Evolutionary conservation across 208 protist genomes (phyloP).

Genomic region (Leishmania guyanensis): DNA sequence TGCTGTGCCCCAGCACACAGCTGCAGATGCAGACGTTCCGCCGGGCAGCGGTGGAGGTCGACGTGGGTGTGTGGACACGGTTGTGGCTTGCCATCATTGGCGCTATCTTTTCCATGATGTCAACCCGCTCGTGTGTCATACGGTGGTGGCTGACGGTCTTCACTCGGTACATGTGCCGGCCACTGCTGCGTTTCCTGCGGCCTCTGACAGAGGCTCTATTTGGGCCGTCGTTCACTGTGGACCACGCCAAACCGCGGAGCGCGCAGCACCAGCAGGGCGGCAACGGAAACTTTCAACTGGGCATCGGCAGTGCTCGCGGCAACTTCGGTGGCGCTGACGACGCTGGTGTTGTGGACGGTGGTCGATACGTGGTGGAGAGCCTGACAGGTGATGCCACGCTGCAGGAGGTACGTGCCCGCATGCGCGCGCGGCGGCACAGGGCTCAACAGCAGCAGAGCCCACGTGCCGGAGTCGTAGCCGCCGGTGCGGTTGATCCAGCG

Average conservation of each 20-base stretch:
- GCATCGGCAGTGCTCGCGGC: neutral
- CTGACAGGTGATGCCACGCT: constrained; percentile 19
- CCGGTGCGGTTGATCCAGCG: neutral
- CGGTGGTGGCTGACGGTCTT: constrained; percentile 40
- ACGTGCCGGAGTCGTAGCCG: neutral
- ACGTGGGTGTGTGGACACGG: constrained; percentile 54
- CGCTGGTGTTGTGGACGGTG: constrained; percentile 25
- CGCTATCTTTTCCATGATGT: constrained; percentile 45
- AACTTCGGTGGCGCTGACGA: constrained; percentile 1
- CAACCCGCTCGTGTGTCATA: constrained; percentile 22
- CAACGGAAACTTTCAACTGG: neutral
- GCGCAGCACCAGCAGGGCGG: constrained; percentile 13
- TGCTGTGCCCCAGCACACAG: constrained; percentile 42
- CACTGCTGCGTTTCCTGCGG: constrained; percentile 46
- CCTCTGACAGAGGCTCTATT: constrained; percentile 37
- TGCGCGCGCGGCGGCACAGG: constrained; percentile 23
- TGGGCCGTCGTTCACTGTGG: constrained; percentile 35
- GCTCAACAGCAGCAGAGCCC: neutral
- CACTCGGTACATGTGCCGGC: constrained; percentile 39
- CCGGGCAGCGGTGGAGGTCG: constrained; percentile 44
- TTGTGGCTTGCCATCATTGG: constrained; percentile 55
- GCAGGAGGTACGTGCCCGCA: constrained; percentile 25
- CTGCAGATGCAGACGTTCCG: constrained; percentile 38
- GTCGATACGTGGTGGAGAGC: constrained; percentile 60
- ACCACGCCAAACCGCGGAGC: constrained; percentile 38